Evolutionary conservation across 2,329 filamentous ascomycete species (phyloP), one percentile per base, ranked within the genome.

Genomic region (Chrysoporthe cubensis): DNA sequence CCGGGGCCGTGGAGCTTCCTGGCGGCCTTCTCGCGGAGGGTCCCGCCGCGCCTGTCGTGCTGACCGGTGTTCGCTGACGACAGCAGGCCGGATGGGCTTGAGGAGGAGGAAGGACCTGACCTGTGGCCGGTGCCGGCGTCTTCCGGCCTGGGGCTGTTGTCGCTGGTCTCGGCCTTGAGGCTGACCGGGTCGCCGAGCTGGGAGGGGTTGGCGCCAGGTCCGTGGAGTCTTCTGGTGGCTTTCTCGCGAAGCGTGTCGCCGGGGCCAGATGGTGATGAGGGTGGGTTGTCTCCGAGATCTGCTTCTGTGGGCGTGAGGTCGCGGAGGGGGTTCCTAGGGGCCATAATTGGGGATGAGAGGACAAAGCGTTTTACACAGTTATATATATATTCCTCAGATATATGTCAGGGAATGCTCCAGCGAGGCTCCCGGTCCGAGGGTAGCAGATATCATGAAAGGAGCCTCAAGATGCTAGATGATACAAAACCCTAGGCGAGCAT

Each of bases 161-260:
- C n/a, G 52, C 64, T 69, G 34, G 66, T 54, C 56, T 69, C 67
- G 2, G 67, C 67, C 42, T 68, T 70, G 43, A 70, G 62, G 21
- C 68, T 70, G 66, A 68, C 56, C 0, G 68, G 68, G 48, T 70
- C 68, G 54, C 66, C 68, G 14, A 70, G 66, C 54, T 66, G 66
- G 14, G 57, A 63, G n/a, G 68, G 68, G 48, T 70, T 70, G 26
- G 68, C 68, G 48, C 56, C 56, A 4, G 63, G 52, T 6, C 66
- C 68, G 63, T 70, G 61, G 9, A 68, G 34, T 34, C 61, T 68
- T 44, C 66, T 70, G 63, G 59, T 44, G 21, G 68, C 68, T 61
- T 69, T 69, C 60, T 67, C 67, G 21, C 67, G 67, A 4, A 69
- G 64, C 2, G 40, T 69, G 7, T 69, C 65, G 32, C 57, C 43